These are phyloP conservation scores for Neonectria hederae DNA, from an alignment of 2,329 filamentous ascomycete species.

Conservation along the genomic window DNA sequence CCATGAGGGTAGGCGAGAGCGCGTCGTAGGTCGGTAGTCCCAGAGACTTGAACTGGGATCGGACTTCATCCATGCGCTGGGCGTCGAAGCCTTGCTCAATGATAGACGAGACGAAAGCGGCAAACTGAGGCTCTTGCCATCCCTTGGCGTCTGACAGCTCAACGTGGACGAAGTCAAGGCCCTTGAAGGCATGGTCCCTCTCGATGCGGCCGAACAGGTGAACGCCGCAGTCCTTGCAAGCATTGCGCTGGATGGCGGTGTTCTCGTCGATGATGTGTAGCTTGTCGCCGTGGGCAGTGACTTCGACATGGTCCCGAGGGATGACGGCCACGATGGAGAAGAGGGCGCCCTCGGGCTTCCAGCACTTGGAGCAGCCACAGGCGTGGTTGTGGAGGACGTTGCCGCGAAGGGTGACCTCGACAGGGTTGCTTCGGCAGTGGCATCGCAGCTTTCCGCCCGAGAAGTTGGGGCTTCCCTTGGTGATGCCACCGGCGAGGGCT, in stretches of 20 bases:
- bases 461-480: conserved; percentile 63
- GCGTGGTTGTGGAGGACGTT: conserved; percentile 76
- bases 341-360: conserved; percentile 71
- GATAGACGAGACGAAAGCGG: conserved; percentile 72
- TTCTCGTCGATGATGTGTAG: conserved; percentile 62
- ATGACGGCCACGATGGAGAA: conserved; percentile 73
- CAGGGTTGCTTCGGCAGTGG: conserved; percentile 64
- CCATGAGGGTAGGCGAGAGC: conserved; percentile 71
- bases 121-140: conserved; percentile 79
- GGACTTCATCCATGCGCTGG: conserved; percentile 62
- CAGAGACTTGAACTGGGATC: conserved; percentile 60
- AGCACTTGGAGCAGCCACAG: conserved; percentile 78
- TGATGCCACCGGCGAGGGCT: conserved; percentile 68
- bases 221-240: conserved; percentile 68
- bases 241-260: conserved; percentile 69
- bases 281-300: conserved; percentile 68
- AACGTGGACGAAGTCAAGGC: conserved; percentile 74
- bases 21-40: conserved; percentile 72
- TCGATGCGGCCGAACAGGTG: conserved; percentile 73
- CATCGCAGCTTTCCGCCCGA: conserved; percentile 70
- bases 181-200: conserved; percentile 71
- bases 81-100: conserved; percentile 74
- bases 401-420: conserved; percentile 65
- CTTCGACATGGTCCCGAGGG: conserved; percentile 61
- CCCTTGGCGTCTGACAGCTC: conserved; percentile 68